Evolutionary conservation across 1,284 basidiomycete genomes (phyloP).

Genomic region (Naganishia liquefaciens): DNA sequence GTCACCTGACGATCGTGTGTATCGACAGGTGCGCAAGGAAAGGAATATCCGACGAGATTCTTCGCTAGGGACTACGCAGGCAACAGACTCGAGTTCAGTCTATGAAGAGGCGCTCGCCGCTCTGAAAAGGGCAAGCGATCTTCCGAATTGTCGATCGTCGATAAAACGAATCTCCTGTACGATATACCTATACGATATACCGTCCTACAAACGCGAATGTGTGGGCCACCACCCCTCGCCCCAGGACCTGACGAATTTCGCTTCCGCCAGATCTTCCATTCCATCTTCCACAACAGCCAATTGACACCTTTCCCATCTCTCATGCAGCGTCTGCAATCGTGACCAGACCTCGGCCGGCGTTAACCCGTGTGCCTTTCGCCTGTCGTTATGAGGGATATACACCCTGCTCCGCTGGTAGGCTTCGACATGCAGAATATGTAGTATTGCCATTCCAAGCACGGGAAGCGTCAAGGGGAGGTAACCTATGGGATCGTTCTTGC

Average conservation of each 20-base stretch:
- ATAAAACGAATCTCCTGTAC: neutral
- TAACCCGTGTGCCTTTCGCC: conserved; percentile 17
- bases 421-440: conserved; percentile 29
- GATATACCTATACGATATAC: neutral
- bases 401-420: conserved; percentile 11
- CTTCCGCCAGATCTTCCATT: conserved; percentile 27
- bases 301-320: conserved; percentile 28
- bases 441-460: conserved; percentile 28
- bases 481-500: conserved; percentile 17
- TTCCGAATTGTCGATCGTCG: neutral
- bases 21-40: conserved; percentile 38
- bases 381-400: conserved; percentile 19
- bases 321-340: conserved; percentile 19
- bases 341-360: conserved; percentile 5
- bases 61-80: conserved; percentile 50
- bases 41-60: conserved; percentile 50
- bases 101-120: conserved; percentile 2
- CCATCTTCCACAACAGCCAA: conserved; percentile 28
- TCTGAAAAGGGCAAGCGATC: neutral
- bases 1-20: neutral
- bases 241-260: neutral
- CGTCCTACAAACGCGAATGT: conserved; percentile 2
- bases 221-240: conserved; percentile 22
- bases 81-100: conserved; percentile 49
- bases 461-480: conserved; percentile 25